Base-by-base conservation (phyloP, 257 asterid genomes). In the Schizonepeta tenuifolia region DNA sequence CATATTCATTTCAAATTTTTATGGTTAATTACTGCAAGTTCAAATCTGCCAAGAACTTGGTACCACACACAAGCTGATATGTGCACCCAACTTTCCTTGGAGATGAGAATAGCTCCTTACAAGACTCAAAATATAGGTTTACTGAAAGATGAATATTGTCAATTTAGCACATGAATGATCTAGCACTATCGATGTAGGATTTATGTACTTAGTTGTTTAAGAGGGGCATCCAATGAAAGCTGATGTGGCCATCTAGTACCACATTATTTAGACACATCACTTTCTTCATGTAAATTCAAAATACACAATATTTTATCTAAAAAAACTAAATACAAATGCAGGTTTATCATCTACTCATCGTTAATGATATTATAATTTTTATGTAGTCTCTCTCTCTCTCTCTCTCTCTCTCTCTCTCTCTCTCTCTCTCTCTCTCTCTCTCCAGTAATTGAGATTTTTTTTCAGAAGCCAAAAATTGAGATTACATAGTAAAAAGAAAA, bases 1-100 rank as follows among this genome's bases (percentile, higher is more conserved):
- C 31, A 33, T 24, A 46, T 36, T 60, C 9, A 68, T 40, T 12
- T 62, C 54, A 71, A 33, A 24, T 31, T 12, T 35, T 46, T 43
- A 40, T 66, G 40, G 24, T 14, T 50, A 17, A 31, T 50, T 40
- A 24, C 63, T 46, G 28, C 67, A 22, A 41, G 51, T 59, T 60
- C 0, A 65, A 24, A 18, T 73, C 41, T 26, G 46, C 53, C 12
- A 8, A 43, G 28, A 60, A 59, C 31, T 38, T 62, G 65, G 55
- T 47, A 35, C 3, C 62, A 64, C 78, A 35, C 5, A 80, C 22
- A 12, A 35, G 62, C 26, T 14, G 68, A 59, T 70, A 49, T 31
- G 38, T 24, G 38, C 59, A 14, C 73, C 22, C 69, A 50, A 50
- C 65, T 49, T 60, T 18, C 36, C 28, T 74, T 0, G 1, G 36